phyloP scores from a whole-genome alignment of 1,284 basidiomycete species.

The Sporisorium graminicola region DNA sequence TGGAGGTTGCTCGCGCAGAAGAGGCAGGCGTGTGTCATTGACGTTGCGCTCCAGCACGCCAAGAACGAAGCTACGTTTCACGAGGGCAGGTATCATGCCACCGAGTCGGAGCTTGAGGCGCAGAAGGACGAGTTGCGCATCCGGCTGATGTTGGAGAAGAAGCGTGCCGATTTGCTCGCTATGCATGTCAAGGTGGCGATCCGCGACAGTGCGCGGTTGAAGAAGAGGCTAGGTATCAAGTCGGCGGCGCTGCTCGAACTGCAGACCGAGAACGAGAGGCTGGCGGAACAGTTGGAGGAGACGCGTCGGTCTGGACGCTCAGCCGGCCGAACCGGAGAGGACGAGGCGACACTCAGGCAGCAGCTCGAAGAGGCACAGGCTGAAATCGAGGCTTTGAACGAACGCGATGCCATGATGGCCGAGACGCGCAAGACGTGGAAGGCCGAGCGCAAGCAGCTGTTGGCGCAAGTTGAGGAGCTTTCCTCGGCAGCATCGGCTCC shows the following conservation, averaged over 20 bases:
- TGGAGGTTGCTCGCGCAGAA: slow-evolving; percentile 39
- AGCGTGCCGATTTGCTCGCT: slow-evolving; percentile 42
- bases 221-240: slow-evolving; percentile 29
- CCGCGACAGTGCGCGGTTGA: slow-evolving; percentile 22
- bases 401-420: slow-evolving; percentile 48
- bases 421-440: slow-evolving; percentile 49
- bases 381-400: slow-evolving; percentile 30
- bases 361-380: slow-evolving; percentile 29
- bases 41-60: slow-evolving; percentile 36
- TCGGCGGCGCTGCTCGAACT: slow-evolving; percentile 24
- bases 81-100: slow-evolving; percentile 31
- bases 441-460: slow-evolving; percentile 36
- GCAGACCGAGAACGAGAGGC: slow-evolving; percentile 31
- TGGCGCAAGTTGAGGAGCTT: slow-evolving; percentile 33
- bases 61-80: slow-evolving; percentile 47
- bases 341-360: slow-evolving; percentile 9
- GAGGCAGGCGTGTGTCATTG: slow-evolving; percentile 25
- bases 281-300: slow-evolving; percentile 22
- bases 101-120: slow-evolving; percentile 28
- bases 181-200: slow-evolving; percentile 27
- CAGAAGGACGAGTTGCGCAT: slow-evolving; percentile 44
- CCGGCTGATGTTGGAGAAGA: slow-evolving; percentile 47
- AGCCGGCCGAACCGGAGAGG: not conserved
- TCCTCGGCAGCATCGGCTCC: slow-evolving; percentile 17
- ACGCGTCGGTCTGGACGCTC: slow-evolving; percentile 18